These are phyloP conservation scores for Hyaloperonospora brassicae DNA, from an alignment of 352 stramenopile species.

Conservation along the genomic window DNA sequence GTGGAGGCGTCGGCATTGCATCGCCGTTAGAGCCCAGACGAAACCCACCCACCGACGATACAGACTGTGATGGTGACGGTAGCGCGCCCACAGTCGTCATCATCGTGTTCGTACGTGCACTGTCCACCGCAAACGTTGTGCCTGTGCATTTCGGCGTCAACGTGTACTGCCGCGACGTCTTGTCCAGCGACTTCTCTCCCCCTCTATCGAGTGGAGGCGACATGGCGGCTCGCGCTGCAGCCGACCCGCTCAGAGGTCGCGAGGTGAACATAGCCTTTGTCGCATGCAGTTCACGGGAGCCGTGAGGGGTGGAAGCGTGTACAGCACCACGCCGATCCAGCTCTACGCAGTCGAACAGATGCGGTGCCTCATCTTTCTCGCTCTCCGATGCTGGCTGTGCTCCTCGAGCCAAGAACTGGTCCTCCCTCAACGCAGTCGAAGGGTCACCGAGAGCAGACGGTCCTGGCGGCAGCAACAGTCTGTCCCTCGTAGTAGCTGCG, in stretches of 20 bases:
- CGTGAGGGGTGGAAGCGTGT: constrained; percentile 31
- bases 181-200: constrained; percentile 16
- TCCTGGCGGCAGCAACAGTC: constrained; percentile 1
- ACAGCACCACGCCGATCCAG: constrained; percentile 31
- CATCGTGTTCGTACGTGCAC: constrained; percentile 25
- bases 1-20: constrained; percentile 17
- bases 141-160: constrained; percentile 26
- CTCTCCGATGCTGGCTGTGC: constrained; percentile 6
- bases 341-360: constrained; percentile 62
- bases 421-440: constrained; percentile 7
- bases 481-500: constrained; percentile 5
- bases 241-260: constrained; percentile 27
- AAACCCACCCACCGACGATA: constrained; percentile 16
- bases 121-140: constrained; percentile 29
- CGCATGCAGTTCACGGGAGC: constrained; percentile 50
- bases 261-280: constrained; percentile 67
- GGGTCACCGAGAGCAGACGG: constrained; percentile 1
- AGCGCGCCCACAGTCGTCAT: constrained; percentile 30
- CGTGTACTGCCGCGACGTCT: constrained; percentile 28
- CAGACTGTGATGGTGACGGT: constrained; percentile 26
- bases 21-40: constrained; percentile 19
- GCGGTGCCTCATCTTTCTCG: constrained; percentile 23
- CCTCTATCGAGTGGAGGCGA: constrained; percentile 14
- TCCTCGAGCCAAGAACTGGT: neutral
- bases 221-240: constrained; percentile 11